These are phyloP conservation scores for Ogataea chonburiensis DNA, from an alignment of 805 yeast species.

Conservation along the genomic window DNA sequence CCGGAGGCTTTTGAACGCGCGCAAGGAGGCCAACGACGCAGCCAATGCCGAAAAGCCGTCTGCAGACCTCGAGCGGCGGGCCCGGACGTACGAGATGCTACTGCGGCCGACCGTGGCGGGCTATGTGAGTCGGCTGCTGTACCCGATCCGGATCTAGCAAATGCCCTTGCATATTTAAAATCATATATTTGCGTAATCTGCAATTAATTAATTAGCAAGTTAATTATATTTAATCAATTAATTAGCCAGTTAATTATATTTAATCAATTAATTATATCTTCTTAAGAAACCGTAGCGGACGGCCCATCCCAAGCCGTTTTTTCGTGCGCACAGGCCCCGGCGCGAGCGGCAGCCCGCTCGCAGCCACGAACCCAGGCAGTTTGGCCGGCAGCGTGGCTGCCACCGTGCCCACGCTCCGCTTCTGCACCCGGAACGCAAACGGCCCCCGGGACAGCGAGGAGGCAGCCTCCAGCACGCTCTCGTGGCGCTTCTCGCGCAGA, in stretches of 20 bases:
- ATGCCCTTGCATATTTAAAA: no score
- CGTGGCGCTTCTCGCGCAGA: no score
- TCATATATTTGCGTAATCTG: no score
- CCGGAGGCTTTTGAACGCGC: slow-evolving; percentile 32
- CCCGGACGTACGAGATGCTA: slow-evolving; percentile 17
- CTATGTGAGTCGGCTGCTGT: slow-evolving; percentile 23
- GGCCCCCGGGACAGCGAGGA: no score
- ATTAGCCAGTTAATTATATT: no score
- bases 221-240: no score
- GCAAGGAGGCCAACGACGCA: slow-evolving; percentile 15
- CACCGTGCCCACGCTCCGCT: no score
- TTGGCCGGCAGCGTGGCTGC: neutral
- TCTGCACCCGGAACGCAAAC: no score
- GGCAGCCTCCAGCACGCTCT: no score
- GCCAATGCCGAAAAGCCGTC: slow-evolving; percentile 1
- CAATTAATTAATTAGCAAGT: no score
- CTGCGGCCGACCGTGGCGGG: slow-evolving; percentile 18
- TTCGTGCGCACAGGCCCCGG: slow-evolving; percentile 2
- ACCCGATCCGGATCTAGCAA: slow-evolving; percentile 25
- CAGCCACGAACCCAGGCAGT: neutral
- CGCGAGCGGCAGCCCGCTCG: neutral
- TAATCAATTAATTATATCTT: no score
- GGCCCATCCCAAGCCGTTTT: slow-evolving; percentile 31
- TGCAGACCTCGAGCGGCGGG: slow-evolving; percentile 12
- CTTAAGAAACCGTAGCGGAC: slow-evolving; percentile 22